Base-by-base conservation (phyloP, 805 yeast species). In the Clavispora carvajalis region DNA sequence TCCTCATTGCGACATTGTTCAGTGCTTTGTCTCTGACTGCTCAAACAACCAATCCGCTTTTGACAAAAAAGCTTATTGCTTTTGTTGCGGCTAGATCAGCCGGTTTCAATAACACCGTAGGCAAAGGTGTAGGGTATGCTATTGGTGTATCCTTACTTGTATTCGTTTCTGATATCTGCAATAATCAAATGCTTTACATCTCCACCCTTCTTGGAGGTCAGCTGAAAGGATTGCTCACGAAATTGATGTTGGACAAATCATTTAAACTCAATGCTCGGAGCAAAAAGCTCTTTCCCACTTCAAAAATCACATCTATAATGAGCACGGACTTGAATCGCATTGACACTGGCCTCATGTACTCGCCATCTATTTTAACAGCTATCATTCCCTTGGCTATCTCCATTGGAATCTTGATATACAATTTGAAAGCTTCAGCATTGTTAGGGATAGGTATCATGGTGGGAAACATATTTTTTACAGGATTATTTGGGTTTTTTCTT, bases 51-150 rank as follows among this genome's bases (percentile, higher is more conserved):
- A 28, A 22, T 10, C 47, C 47, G 0, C 38, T 44, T 15, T 16
- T 44, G 30, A 13, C 35, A 7, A 37, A 33, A 31, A 16, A 41
- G 19, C 36, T 44, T 8, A 44, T 44, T n/a, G 16, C 30, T 2
- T 44, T 22, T 18, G 47, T 44, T 9, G 19, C 37, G 21, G 9
- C 17, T 10, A 34, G 22, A 11, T 19, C 42, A 3, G 17, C 16
- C 1, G 47, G 40, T 15, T 9, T 31, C 10, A 9, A n/a, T 2
- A 7, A 8, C 22, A 2, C n/a, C 16, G 15, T 16, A 6, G 47
- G 47, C 6, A 15, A 33, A 11, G 47, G 47, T 18, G 44, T 44
- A 6, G 47, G 47, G 10, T 44, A 37, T 19, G 47, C 47, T 12
- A 26, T 44, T 7, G 47, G 44, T 12, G 37, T 31, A 7, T 13